Conservation (phyloP, 805 yeast species). For the Komagataella pastoris region DNA sequence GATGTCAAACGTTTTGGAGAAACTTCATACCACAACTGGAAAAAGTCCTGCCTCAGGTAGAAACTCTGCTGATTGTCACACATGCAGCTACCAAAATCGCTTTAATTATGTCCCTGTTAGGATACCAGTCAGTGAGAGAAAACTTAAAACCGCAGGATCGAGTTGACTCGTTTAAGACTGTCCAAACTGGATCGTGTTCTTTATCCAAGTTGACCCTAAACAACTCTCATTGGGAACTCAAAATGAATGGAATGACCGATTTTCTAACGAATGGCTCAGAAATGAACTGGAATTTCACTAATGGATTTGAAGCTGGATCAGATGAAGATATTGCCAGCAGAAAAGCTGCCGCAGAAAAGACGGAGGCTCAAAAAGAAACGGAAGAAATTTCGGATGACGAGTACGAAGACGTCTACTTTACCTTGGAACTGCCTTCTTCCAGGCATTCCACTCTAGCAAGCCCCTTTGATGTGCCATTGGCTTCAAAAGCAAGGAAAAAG, state of each 20-base stretch:
- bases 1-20: conserved; percentile 44
- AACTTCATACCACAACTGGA: conserved; percentile 47
- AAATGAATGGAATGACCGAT: conserved; percentile 60
- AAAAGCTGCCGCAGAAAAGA: conserved; percentile 7
- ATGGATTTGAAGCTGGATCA: conserved; percentile 77
- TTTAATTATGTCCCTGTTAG: conserved; percentile 63
- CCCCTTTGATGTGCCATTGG: neutral
- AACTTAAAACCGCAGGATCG: conserved; percentile 25
- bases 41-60: conserved; percentile 40
- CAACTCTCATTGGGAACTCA: conserved; percentile 38
- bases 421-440: conserved; percentile 12
- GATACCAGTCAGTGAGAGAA: conserved; percentile 36
- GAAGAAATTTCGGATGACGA: neutral
- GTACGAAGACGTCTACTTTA: conserved; percentile 12
- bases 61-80: conserved; percentile 59
- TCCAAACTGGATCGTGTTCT: conserved; percentile 76
- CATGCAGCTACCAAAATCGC: conserved; percentile 94
- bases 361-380: neutral
- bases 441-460: neutral
- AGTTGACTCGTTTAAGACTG: conserved; percentile 7
- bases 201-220: conserved; percentile 44
- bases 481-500: neutral
- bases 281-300: conserved; percentile 78
- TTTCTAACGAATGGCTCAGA: conserved; percentile 74
- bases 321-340: conserved; percentile 69